Evolutionary conservation across 1,139 yeast genomes (phyloP).

Genomic region (Komagataea norvegica): DNA sequence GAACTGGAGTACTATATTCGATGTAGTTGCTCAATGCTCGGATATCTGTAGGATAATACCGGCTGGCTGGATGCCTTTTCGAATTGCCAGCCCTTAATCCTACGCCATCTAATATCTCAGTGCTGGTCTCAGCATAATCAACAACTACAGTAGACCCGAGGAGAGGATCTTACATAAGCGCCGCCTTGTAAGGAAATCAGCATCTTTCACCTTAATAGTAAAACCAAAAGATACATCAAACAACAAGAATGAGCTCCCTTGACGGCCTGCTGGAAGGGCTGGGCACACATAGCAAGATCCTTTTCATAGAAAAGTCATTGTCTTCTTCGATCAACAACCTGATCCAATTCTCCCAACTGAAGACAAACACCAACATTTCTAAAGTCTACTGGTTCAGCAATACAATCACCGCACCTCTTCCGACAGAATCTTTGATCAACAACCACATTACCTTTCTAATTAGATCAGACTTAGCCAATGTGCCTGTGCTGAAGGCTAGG

Average conservation of each 20-base stretch:
- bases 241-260: slow-evolving; percentile 6
- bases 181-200: too few species aligned
- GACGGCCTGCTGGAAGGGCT: slow-evolving; percentile 13
- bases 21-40: too few species aligned
- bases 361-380: slow-evolving; percentile 52
- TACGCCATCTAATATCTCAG: too few species aligned
- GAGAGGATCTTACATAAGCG: too few species aligned
- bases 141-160: too few species aligned
- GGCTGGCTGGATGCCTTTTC: too few species aligned
- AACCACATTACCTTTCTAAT: slow-evolving; percentile 21
- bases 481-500: slow-evolving; percentile 14
- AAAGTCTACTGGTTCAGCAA: slow-evolving; percentile 56
- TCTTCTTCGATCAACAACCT: slow-evolving; percentile 55
- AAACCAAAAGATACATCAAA: too few species aligned
- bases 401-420: slow-evolving; percentile 10
- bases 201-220: too few species aligned
- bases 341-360: slow-evolving; percentile 54
- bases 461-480: slow-evolving; percentile 17
- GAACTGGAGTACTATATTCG: too few species aligned
- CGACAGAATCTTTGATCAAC: slow-evolving; percentile 5
- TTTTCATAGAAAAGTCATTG: slow-evolving; percentile 53
- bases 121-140: too few species aligned
- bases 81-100: too few species aligned
- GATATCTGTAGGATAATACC: too few species aligned
- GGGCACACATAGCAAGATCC: slow-evolving; percentile 31